Evolutionary conservation across 1,284 basidiomycete species (phyloP).

Genomic region (Ustilago hordei): DNA sequence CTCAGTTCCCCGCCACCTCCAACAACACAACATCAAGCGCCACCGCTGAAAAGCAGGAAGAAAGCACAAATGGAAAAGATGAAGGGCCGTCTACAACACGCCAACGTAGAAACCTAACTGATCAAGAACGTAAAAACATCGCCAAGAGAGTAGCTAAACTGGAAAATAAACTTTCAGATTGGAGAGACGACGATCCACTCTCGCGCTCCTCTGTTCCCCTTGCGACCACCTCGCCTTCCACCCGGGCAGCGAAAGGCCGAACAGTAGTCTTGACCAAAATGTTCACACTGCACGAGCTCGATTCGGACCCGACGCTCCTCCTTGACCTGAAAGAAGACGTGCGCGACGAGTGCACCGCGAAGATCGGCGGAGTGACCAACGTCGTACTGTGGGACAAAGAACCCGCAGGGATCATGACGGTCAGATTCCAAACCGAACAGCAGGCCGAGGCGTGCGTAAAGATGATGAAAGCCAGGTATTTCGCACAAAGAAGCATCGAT

Average conservation of each 20-base stretch:
- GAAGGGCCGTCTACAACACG: background rate
- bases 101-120: conserved; percentile 30
- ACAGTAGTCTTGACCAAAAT: conserved; percentile 75
- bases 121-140: conserved; percentile 51
- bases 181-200: conserved; percentile 45
- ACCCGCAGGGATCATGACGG: conserved; percentile 91
- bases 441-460: conserved; percentile 89
- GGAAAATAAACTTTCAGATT: conserved; percentile 64
- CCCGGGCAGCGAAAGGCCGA: conserved; percentile 5
- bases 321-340: conserved; percentile 97
- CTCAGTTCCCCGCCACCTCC: conserved; percentile 76
- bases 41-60: background rate
- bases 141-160: conserved; percentile 54
- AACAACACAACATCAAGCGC: background rate
- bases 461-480: conserved; percentile 97
- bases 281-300: conserved; percentile 89
- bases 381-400: conserved; percentile 97
- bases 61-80: conserved; percentile 1
- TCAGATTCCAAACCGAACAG: conserved; percentile 89
- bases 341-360: conserved; percentile 85
- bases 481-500: conserved; percentile 84
- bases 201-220: background rate
- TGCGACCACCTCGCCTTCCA: background rate
- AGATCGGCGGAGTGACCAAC: conserved; percentile 93
- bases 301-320: conserved; percentile 85